Evolutionary conservation across 1,284 basidiomycete genomes (phyloP).

Genomic region (Singerocomus inundabilis): DNA sequence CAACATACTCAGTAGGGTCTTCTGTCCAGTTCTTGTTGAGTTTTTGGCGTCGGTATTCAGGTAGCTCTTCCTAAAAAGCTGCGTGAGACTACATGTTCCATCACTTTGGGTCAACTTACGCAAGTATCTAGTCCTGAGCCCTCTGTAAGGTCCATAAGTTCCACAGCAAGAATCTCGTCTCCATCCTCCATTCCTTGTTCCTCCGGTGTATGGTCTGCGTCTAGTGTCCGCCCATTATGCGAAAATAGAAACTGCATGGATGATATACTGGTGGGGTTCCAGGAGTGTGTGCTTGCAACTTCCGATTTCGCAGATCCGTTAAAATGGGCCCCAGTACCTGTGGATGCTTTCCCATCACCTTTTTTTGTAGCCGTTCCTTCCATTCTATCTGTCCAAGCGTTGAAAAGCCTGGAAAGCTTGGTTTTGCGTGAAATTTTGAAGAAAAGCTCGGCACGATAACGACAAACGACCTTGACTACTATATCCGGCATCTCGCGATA

Average conservation of each 20-base stretch:
- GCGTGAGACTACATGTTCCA: constrained; percentile 1
- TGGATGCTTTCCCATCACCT: constrained; percentile 31
- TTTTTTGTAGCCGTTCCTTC: constrained; percentile 50
- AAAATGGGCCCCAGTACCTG: constrained; percentile 33
- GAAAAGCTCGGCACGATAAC: constrained; percentile 82
- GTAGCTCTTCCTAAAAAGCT: constrained; percentile 54
- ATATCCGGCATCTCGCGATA: constrained; percentile 79
- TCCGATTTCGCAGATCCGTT: constrained; percentile 51
- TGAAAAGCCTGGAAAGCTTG: constrained; percentile 74
- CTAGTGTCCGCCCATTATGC: constrained; percentile 69
- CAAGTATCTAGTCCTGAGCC: constrained; percentile 57
- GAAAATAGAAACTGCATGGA: constrained; percentile 78
- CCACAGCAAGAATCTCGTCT: constrained; percentile 81
- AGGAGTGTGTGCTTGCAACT: constrained; percentile 37
- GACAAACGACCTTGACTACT: constrained; percentile 79
- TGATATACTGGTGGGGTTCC: constrained; percentile 31
- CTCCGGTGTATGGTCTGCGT: constrained; percentile 78
- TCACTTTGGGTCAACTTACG: constrained; percentile 42
- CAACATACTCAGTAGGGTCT: constrained; percentile 64
- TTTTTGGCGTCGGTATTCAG: constrained; percentile 59
- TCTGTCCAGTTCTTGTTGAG: constrained; percentile 76
- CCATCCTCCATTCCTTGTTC: constrained; percentile 80
- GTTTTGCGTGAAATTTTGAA: constrained; percentile 88
- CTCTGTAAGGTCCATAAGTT: constrained; percentile 82
- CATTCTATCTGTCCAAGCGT: constrained; percentile 86